Evolutionary conservation across 176 grass and related monocot genomes (phyloP).

Genomic region (Aechmea fasciata): DNA sequence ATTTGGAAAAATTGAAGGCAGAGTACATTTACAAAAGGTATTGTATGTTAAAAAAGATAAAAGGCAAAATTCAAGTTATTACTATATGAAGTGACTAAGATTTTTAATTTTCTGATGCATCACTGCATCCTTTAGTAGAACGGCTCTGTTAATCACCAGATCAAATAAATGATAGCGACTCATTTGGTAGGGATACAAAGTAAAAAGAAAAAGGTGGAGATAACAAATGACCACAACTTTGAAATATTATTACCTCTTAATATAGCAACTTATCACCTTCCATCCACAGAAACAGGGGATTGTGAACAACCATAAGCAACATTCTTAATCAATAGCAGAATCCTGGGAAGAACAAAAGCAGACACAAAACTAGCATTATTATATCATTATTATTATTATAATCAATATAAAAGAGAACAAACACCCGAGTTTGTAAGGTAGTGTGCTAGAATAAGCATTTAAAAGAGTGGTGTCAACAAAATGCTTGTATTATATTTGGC

Average conservation of each 20-base stretch:
- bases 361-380: not conserved
- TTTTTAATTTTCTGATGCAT: too few species aligned
- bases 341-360: not conserved
- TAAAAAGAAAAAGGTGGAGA: too few species aligned
- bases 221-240: too few species aligned
- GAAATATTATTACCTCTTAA: not conserved
- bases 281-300: not conserved
- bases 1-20: too few species aligned
- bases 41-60: too few species aligned
- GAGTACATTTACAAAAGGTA: too few species aligned
- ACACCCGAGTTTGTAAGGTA: not conserved
- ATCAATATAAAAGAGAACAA: not conserved
- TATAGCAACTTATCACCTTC: not conserved
- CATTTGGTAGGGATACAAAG: too few species aligned
- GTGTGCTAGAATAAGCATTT: not conserved
- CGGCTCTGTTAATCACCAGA: too few species aligned
- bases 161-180: too few species aligned
- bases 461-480: slow-evolving; percentile 2
- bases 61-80: too few species aligned
- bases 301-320: not conserved
- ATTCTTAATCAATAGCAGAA: not conserved
- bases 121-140: too few species aligned
- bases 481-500: not conserved
- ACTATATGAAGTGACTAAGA: too few species aligned
- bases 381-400: not conserved